A percentile compares a stretch with the other conserved stretches of the same genome.
Conservation (phyloP, 1,284 basidiomycete species). For the Trichosporon ovoides region DNA sequence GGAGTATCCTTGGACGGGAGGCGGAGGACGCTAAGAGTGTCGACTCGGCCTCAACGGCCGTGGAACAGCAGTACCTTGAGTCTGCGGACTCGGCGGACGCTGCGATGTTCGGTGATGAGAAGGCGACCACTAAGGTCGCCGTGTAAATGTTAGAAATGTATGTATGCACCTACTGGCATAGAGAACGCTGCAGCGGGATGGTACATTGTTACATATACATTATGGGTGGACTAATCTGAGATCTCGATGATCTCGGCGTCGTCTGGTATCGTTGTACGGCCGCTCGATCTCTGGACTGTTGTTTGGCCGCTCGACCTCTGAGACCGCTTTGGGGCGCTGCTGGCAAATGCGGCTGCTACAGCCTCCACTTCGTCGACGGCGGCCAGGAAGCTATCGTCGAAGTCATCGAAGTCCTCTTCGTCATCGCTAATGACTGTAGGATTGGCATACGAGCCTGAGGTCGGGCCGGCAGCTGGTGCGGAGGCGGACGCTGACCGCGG, state of each 20-base stretch:
- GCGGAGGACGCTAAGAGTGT: neutral
- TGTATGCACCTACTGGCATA: conserved; percentile 3
- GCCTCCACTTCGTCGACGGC: conserved; percentile 26
- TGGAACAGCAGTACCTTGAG: neutral
- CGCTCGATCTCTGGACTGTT: too few relatives aligned
- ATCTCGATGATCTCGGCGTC: conserved; percentile 14
- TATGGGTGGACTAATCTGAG: neutral
- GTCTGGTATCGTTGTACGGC: neutral
- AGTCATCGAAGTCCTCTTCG: conserved; percentile 10
- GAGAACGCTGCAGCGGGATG: neutral
- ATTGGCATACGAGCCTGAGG: neutral
- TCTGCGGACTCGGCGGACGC: neutral
- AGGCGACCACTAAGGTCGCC: neutral
- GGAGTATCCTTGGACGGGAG: neutral
- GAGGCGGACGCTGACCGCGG: neutral
- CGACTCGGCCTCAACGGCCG: neutral
- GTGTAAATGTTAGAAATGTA: conserved; percentile 4
- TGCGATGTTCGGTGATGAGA: neutral
- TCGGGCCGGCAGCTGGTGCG: neutral
- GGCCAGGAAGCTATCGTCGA: conserved; percentile 26
- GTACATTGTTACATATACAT: neutral
- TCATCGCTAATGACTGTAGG: conserved; percentile 9
- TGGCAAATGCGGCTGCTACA: conserved; percentile 6
- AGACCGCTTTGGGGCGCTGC: neutral
- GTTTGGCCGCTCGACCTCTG: neutral